These are phyloP conservation scores for Yamadazyma atmosphaerica DNA, from an alignment of 1,139 yeast genomes.

Conservation along the genomic window DNA sequence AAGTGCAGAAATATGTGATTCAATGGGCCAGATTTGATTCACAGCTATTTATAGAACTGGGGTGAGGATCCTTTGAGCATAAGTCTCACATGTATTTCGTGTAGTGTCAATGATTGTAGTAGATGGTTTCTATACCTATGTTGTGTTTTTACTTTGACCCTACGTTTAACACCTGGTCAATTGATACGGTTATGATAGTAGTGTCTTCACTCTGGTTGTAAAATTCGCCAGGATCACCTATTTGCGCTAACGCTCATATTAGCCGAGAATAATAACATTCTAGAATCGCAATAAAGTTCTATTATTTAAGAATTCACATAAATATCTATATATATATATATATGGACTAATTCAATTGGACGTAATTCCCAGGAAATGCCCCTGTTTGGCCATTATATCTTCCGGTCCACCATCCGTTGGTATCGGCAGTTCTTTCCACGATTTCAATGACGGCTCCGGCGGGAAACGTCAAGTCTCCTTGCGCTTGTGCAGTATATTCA, in stretches of 20 bases:
- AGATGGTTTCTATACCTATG: too few relatives aligned
- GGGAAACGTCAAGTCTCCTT: constrained; percentile 81
- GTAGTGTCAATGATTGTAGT: too few relatives aligned
- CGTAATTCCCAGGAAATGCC: constrained; percentile 95
- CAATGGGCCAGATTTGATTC: background rate
- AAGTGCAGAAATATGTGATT: background rate
- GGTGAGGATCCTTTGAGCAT: too few relatives aligned
- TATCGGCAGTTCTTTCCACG: constrained; percentile 76
- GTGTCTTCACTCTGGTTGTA: too few relatives aligned
- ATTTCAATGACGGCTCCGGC: constrained; percentile 89
- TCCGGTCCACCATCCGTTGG: constrained; percentile 99
- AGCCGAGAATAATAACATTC: background rate
- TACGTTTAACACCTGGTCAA: too few relatives aligned
- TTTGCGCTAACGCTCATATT: too few relatives aligned
- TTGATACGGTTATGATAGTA: too few relatives aligned
- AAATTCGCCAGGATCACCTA: too few relatives aligned
- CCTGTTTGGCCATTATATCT: constrained; percentile 81
- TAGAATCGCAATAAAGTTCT: constrained; percentile 1
- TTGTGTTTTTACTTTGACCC: too few relatives aligned
- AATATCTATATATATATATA: background rate
- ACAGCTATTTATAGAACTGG: background rate
- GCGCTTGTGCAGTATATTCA: constrained; percentile 81
- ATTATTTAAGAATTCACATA: background rate
- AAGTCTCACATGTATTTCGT: too few relatives aligned
- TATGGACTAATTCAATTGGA: constrained; percentile 52